Evolutionary conservation across 1,284 basidiomycete genomes (phyloP), one percentile per base, ranked within the genome.

Genomic region (Ceraceosorus bombacis): DNA sequence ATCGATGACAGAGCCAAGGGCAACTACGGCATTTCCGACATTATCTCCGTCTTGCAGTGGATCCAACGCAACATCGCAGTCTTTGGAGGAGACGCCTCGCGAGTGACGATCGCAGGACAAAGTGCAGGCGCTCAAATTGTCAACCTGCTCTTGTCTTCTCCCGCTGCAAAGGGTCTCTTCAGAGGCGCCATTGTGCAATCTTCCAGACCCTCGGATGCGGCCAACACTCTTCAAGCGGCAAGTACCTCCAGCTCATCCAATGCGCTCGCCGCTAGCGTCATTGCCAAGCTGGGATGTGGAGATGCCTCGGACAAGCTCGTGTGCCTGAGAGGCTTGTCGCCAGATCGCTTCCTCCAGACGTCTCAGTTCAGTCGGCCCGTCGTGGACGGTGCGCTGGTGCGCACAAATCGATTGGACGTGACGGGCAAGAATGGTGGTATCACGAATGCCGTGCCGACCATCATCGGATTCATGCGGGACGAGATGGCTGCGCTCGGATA

Each of bases 401-500:
- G 39, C 5, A 62, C 59, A 12, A 58, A 63, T 0, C 61, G 58
- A 6, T 58, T 67, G 13, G 66, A 70, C 50, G 63, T 68, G 59
- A 56, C 64, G 5, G 51, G 39, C 15, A 48, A 48, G 12, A 62
- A 59, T 2, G 39, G 50, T 6, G 61, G 65, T 4, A 59, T 63
- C 49, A 65, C 66, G 53, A 68, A 68, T 49, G 63, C 65, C 6
- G 69, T 70, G 2, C 67, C 67, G 9, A 59, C 69, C 10, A 61
- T 72, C 40, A 62, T 61, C 57, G 70, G 70, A 6, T 60, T 56
- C 46, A 60, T 68, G 64, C 62, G 69, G 7, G 70, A 72, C 59
- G 69, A 71, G 53, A 41, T 68, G 49, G 68, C 58, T 36, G 60
- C 62, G n/a, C 60, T 71, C 3, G 70, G 70, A 9, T 62, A 41